Base-by-base conservation (phyloP, 345 rosid species). In the Eucalyptus marginata region DNA sequence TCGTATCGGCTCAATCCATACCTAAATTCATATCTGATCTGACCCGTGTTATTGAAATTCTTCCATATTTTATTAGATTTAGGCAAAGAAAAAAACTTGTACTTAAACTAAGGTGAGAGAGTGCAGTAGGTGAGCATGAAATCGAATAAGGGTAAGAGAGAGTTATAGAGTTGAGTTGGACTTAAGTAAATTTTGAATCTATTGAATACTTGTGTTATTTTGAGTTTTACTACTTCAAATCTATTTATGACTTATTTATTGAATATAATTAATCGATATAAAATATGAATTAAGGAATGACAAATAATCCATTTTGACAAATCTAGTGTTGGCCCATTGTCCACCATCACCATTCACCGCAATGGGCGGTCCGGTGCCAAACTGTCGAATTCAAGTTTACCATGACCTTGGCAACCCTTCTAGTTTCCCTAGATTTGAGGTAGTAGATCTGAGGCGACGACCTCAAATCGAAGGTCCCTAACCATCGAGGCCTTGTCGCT, bases 21-120 rank as follows among this genome's bases (percentile, higher is more conserved):
- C 7, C 4, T 29, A 5, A 12, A 25, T 27, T 11, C 31, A 27
- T 2, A 59, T 27, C 0, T 12, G 0, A 59, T 59, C 0, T 1
- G 15, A 13, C 7, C 7, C 1, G 1, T 6, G 1, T 59, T 3
- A 12, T 0, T 10, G 2, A 58, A 58, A 25, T 25, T 2, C 64
- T 58, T 25, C 6, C 14, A 58, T 25, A 10, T 25, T 58, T 58
- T 10, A 58, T 1, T 3, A 5, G 2, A 58, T 25, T 10, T 10
- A 24, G 0, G 29, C 3, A 15, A 50, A 4, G 4, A 17, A 51
- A 17, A 15, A 58, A 58, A 25, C 3, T 25, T 7, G 11, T 27
- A 62, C 7, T 6, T 6, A 62, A 62, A 56, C 2, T 24, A 2
- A 56, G 6, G 1, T 11, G 7, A 12, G 2, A 59, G 3, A 1